Evolutionary conservation across 768 basidiomycete genomes (phyloP).

Genomic region (Collybia nuda): DNA sequence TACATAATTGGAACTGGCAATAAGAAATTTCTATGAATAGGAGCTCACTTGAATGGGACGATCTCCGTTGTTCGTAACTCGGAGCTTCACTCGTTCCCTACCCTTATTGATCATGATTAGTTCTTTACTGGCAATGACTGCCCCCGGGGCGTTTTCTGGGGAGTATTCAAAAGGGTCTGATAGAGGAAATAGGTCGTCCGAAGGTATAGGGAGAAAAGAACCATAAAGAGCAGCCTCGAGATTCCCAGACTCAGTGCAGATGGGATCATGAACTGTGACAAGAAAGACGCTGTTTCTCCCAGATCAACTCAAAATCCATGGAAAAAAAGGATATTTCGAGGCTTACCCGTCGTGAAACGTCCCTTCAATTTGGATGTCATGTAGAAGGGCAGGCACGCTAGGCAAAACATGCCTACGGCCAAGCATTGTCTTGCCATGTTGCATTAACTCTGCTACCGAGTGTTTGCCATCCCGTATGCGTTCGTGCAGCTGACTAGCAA

Average conservation of each 20-base stretch:
- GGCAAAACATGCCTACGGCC: constrained; percentile 89
- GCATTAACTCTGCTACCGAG: constrained; percentile 90
- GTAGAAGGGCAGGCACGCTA: constrained; percentile 69
- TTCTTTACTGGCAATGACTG: constrained; percentile 66
- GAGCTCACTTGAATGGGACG: constrained; percentile 81
- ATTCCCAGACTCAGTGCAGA: constrained; percentile 80
- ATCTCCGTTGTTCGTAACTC: constrained; percentile 90
- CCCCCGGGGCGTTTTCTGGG: constrained; percentile 65
- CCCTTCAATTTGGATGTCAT: constrained; percentile 93
- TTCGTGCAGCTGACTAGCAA: constrained; percentile 89
- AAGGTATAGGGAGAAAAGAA: constrained; percentile 85
- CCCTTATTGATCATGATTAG: constrained; percentile 76
- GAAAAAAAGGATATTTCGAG: background rate
- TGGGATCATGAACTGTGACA: constrained; percentile 94
- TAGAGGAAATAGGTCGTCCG: constrained; percentile 61
- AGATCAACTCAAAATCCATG: background rate
- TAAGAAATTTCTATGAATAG: background rate
- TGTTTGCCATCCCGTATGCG: constrained; percentile 88
- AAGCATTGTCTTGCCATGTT: constrained; percentile 83
- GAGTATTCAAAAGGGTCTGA: constrained; percentile 47
- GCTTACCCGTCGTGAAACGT: constrained; percentile 84
- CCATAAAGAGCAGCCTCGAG: constrained; percentile 85
- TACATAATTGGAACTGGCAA: constrained; percentile 8
- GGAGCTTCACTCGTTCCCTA: constrained; percentile 63
- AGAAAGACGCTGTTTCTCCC: constrained; percentile 69